These are phyloP conservation scores for Pyrus hybrid DNA, from an alignment of 331 rosid genomes.

Conservation along the genomic window DNA sequence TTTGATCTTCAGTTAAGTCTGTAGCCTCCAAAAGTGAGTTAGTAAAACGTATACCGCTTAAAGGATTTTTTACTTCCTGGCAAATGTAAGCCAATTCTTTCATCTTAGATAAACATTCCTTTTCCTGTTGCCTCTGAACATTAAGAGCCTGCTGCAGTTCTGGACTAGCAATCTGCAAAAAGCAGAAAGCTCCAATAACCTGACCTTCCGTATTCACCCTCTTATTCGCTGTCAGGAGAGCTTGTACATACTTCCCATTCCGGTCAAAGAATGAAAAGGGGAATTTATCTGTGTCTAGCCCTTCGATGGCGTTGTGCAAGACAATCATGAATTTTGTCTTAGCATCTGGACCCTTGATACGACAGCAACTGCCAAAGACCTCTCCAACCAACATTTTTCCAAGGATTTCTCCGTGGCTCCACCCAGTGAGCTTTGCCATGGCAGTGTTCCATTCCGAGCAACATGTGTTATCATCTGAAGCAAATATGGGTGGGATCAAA, in stretches of 20 bases:
- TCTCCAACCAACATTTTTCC: conserved; percentile 96
- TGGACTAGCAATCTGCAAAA: conserved; percentile 79
- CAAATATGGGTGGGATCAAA: conserved; percentile 96
- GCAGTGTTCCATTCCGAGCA: conserved; percentile 99
- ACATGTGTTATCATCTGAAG: conserved; percentile 88
- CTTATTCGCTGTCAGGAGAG: conserved; percentile 86
- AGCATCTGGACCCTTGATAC: conserved; percentile 80
- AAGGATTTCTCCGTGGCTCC: conserved; percentile 58
- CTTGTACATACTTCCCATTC: conserved; percentile 69
- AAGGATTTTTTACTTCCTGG: conserved; percentile 86
- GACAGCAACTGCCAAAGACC: conserved; percentile 86
- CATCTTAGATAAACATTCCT: conserved; percentile 60
- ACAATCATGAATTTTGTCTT: conserved; percentile 93
- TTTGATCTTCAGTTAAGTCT: conserved; percentile 83
- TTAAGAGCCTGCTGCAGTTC: conserved; percentile 80
- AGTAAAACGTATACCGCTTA: conserved; percentile 86
- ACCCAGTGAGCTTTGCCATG: conserved; percentile 93
- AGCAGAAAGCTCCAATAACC: conserved; percentile 90
- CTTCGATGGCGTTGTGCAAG: conserved; percentile 85
- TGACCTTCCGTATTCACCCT: conserved; percentile 74
- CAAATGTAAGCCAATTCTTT: conserved; percentile 90
- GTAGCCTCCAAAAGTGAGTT: conserved; percentile 91
- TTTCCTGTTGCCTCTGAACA: conserved; percentile 81
- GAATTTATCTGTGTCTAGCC: conserved; percentile 69
- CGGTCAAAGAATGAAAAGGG: conserved; percentile 70